Base-by-base conservation (phyloP, 768 basidiomycete genomes). In the Nidularia sp. region DNA sequence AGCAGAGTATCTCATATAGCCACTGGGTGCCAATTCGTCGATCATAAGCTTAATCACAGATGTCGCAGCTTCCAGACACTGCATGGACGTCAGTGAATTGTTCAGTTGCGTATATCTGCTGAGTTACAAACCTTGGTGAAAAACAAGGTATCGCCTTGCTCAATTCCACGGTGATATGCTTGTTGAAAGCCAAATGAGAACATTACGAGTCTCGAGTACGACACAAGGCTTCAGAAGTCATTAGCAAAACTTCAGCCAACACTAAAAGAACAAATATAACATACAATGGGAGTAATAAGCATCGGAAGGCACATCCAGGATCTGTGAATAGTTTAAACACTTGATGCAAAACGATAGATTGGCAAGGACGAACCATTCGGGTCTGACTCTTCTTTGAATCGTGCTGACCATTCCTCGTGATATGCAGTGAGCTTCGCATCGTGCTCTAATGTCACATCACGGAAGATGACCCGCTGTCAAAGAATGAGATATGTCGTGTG, bases 111-210 rank as follows among this genome's bases (percentile, higher is more conserved):
- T 51, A 45, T 12, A 1, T 36, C 7, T 12, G 9, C 12, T 49
- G 51, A 15, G 8, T 36, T 34, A 48, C 72, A 12, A 31, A 85
- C 89, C 75, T 83, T 86, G 51, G 73, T 78, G 55, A 90, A 83
- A 65, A 87, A 86, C 18, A 89, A 61, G 13, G 81, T 66, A 63
- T 90, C 87, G 1, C 76, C 77, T 1, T 74, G 66, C 55, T 82
- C 74, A 31, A 88, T 77, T 1, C 88, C 86, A 6, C 85, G 79
- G 57, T 85, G 80, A 65, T 81, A 90, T 1, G 88, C 88, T 58
- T 90, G 85, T 57, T 92, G 89, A 69, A 91, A 91, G 4, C 87
- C 89, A 59, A 92, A 91, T 0, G 90, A 91, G 61, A 81, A 90
- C 87, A 91, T 89, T 47, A 92, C 90, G 8, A 92, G 80, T 12